Percentiles rank a stretch among this genome's conserved stretches.
phyloP scores from a whole-genome alignment of 192 early-diverging fungal genomes.

The Coemansia sp. region DNA sequence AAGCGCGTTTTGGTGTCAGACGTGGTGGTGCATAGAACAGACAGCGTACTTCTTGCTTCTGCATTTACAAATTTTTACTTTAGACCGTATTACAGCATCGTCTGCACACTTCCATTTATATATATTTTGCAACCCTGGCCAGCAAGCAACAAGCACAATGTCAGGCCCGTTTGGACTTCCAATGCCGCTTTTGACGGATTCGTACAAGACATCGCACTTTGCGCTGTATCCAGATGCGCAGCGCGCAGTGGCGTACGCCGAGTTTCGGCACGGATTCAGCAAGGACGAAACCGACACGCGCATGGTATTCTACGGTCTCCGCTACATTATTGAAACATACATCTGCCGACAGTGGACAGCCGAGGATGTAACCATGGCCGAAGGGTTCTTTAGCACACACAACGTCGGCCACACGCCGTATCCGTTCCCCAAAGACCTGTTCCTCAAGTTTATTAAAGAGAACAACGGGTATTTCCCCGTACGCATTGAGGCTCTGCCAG shows the following conservation, averaged over 20 bases:
- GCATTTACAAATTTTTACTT: too few relatives aligned
- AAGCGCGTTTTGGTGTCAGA: too few relatives aligned
- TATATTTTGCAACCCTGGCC: neutral
- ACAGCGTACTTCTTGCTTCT: too few relatives aligned
- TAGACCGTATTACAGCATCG: neutral
- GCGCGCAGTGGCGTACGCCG: slow-evolving; percentile 76
- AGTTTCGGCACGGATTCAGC: slow-evolving; percentile 70
- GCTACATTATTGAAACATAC: slow-evolving; percentile 82
- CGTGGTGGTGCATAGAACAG: too few relatives aligned
- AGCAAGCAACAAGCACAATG: slow-evolving; percentile 24
- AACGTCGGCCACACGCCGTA: slow-evolving; percentile 63
- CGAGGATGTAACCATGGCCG: slow-evolving; percentile 65
- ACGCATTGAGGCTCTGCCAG: slow-evolving; percentile 72
- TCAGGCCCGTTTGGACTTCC: slow-evolving; percentile 56
- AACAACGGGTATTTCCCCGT: slow-evolving; percentile 86
- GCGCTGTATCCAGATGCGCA: slow-evolving; percentile 71
- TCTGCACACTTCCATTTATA: neutral
- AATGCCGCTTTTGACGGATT: slow-evolving; percentile 71
- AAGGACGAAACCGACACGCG: slow-evolving; percentile 67
- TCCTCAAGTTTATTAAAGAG: slow-evolving; percentile 71
- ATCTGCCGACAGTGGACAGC: slow-evolving; percentile 63
- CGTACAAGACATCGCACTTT: slow-evolving; percentile 79
- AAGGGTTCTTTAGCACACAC: slow-evolving; percentile 71
- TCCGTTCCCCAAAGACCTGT: slow-evolving; percentile 77
- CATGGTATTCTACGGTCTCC: slow-evolving; percentile 80